Conservation (phyloP, 2,329 filamentous ascomycete genomes). For the Onygenales sp. region DNA sequence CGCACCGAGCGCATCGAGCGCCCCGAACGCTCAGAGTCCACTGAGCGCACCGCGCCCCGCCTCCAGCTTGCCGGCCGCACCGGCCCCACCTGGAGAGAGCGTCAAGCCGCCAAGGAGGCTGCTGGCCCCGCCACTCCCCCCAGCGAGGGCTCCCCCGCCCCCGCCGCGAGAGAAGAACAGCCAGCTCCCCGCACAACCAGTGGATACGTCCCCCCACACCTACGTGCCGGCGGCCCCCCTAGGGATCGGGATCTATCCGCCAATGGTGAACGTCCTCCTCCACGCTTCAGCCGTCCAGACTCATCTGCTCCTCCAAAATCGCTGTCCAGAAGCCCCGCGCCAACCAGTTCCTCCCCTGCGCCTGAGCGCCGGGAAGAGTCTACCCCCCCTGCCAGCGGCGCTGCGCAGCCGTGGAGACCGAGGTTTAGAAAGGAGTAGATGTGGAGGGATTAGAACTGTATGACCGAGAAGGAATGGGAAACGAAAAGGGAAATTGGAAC, state of each 20-base stretch:
- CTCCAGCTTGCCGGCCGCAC: slow-evolving; percentile 45
- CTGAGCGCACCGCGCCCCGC: slow-evolving; percentile 44
- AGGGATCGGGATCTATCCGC: slow-evolving; percentile 7
- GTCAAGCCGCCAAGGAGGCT: slow-evolving; percentile 42
- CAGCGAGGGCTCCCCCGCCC: slow-evolving; percentile 19
- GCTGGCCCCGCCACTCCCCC: slow-evolving; percentile 16
- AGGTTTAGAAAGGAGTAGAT: slow-evolving; percentile 8
- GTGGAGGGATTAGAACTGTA: background rate
- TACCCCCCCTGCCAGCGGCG: slow-evolving; percentile 5
- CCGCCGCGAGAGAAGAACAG: slow-evolving; percentile 2
- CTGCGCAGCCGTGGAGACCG: slow-evolving; percentile 9
- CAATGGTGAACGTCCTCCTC: slow-evolving; percentile 1
- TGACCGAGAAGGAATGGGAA: background rate
- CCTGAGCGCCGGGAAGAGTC: slow-evolving; percentile 6
- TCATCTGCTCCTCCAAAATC: slow-evolving; percentile 3
- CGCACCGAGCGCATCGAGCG: slow-evolving; percentile 29
- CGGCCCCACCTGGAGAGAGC: slow-evolving; percentile 48
- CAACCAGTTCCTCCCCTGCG: slow-evolving; percentile 6
- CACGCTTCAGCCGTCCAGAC: slow-evolving; percentile 2
- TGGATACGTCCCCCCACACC: slow-evolving; percentile 11
- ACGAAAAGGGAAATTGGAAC: background rate
- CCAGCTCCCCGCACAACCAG: background rate
- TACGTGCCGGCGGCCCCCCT: slow-evolving; percentile 4
- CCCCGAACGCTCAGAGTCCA: slow-evolving; percentile 40
- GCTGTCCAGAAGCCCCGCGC: slow-evolving; percentile 6